These are phyloP conservation scores for Xenoacremonium recifei DNA, from an alignment of 2,329 filamentous ascomycete species.

Conservation along the genomic window DNA sequence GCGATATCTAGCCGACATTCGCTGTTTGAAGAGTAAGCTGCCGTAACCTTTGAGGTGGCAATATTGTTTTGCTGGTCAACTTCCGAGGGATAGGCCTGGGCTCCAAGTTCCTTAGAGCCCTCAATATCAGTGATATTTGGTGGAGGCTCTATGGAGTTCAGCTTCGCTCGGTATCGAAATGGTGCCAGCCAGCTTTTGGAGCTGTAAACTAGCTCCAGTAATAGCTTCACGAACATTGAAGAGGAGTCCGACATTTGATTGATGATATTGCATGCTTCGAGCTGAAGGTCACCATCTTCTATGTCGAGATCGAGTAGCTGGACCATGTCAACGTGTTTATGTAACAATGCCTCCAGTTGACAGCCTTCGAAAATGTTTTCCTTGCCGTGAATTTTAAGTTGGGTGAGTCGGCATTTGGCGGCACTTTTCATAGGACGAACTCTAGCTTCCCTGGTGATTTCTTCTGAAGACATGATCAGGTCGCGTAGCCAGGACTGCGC, in stretches of 20 bases:
- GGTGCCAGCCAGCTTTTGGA: conserved; percentile 4
- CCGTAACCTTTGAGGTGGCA: no score
- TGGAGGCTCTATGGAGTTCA: no score
- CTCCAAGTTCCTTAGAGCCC: no score
- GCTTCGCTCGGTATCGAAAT: conserved; percentile 4
- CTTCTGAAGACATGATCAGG: conserved; percentile 16
- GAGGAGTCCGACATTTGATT: conserved; percentile 8
- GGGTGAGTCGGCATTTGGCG: conserved; percentile 12
- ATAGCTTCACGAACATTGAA: conserved; percentile 3
- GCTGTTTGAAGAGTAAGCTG: no score
- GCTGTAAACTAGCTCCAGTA: conserved; percentile 1
- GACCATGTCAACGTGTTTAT: conserved; percentile 2
- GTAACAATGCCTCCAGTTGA: conserved; percentile 14
- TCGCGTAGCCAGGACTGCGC: conserved; percentile 23
- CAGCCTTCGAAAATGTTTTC: conserved; percentile 20
- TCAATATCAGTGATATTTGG: no score
- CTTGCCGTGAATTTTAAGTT: conserved; percentile 20
- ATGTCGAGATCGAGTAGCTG: conserved; percentile 6
- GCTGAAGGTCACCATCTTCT: conserved; percentile 13
- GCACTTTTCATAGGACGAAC: conserved; percentile 17
- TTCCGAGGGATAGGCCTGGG: no score
- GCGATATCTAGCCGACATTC: no score
- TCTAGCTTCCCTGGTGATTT: conserved; percentile 12
- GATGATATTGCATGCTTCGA: conserved; percentile 14
- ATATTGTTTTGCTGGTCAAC: no score